Evolutionary conservation across 495 filamentous ascomycete species (phyloP), one percentile per base, ranked within the genome.

Genomic region (Saxophila tyrrhenica): DNA sequence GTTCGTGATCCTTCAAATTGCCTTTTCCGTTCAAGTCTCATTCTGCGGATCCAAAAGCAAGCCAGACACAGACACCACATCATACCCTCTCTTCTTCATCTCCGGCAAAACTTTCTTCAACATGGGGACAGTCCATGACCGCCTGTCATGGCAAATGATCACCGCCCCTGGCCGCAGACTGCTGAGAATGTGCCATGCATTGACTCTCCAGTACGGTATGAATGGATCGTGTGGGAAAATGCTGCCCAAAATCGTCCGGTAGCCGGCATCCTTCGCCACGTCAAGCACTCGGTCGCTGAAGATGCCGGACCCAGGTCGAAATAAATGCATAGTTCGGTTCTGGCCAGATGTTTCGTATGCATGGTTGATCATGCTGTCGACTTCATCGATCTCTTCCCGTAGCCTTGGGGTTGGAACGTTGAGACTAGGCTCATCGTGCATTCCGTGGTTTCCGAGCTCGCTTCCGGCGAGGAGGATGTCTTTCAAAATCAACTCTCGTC

Each of bases 181-280:
- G 64, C 84, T 86, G 60, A 91, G 63, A 2, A 94, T 75, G 73
- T 92, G 87, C 50, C 70, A 72, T n/a, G 84, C 81, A 72, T 94
- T 94, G 51, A 90, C 50, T 58, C 73, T 73, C 64, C 75, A 69
- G 61, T 73, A 82, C 20, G 68, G 67, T 32, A 94, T 79, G 71
- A 90, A 86, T 45, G 88, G 78, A 68, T 94, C 88, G 69, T 94
- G 87, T 15, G 88, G 88, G 66, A 90, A 94, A 25, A 92, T 83
- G 64, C 80, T 83, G 15, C 88, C 88, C 29, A 94, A 69, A 16
- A 90, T 84, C 2, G 90, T 61, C 41, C 73, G 63, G 64, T 85
- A 87, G 0, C 80, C 81, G 43, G 87, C 50, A 45, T 59, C 65
- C 19, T 62, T 57, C 13, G 86, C 66, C 9, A 81, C 62, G 19